These are phyloP conservation scores for Meripilus lineatus DNA, from an alignment of 1,284 basidiomycete species.

Conservation along the genomic window DNA sequence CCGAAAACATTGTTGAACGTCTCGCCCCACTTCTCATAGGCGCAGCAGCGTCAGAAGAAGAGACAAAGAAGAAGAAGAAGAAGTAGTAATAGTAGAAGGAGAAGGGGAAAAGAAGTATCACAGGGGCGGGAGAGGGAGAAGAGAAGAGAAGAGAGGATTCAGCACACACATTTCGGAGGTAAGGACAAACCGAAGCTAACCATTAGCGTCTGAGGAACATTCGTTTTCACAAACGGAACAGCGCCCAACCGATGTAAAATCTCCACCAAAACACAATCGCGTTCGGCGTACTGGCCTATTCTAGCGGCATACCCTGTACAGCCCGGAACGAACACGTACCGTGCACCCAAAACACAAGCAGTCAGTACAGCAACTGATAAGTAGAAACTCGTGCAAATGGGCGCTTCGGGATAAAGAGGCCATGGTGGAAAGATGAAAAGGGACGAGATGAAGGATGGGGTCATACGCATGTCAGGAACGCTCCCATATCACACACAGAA, in stretches of 20 bases:
- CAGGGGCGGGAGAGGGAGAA: not conserved
- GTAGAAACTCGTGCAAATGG: not conserved
- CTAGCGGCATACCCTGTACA: slow-evolving; percentile 48
- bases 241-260: slow-evolving; percentile 38
- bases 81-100: not conserved
- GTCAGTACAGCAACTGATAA: slow-evolving; percentile 13
- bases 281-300: slow-evolving; percentile 33
- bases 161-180: not conserved
- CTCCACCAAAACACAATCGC: slow-evolving; percentile 37
- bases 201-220: slow-evolving; percentile 68
- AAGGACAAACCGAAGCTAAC: slow-evolving; percentile 7
- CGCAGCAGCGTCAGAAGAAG: not conserved
- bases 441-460: too few relatives aligned
- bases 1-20: slow-evolving; percentile 55
- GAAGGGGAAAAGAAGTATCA: not conserved
- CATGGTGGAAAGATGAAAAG: too few relatives aligned
- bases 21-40: slow-evolving; percentile 31
- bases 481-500: too few relatives aligned
- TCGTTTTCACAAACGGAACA: slow-evolving; percentile 44
- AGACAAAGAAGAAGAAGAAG: not conserved
- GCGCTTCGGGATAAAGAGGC: too few relatives aligned
- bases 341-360: slow-evolving; percentile 32
- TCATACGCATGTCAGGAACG: too few relatives aligned
- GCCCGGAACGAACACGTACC: too few relatives aligned
- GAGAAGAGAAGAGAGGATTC: not conserved